Evolutionary conservation across 805 yeast genomes (phyloP), one percentile per base, ranked within the genome.

Genomic region (Candida maltosa): DNA sequence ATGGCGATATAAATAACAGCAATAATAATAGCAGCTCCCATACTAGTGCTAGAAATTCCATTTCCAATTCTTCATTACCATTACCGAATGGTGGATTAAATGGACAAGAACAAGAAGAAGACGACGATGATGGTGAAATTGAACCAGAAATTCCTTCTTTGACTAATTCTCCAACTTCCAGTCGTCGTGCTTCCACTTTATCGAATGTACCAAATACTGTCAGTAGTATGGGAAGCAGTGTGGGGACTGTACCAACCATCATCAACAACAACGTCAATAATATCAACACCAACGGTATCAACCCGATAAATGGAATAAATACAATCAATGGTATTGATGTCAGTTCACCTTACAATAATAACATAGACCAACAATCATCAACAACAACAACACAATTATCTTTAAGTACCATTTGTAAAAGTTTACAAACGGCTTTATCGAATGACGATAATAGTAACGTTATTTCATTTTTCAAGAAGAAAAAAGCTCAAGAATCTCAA

Each of bases 401-500:
- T 5, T 25, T 34, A 12, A 15, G 31, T 4, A 18, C 21, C 12
- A 34, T 34, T 23, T 34, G 33, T 4, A 19, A 16, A 8, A 28
- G 37, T 14, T 28, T 34, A 15, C 37, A 34, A 25, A 17, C 21
- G 9, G 37, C 34, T 3, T 29, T 34, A n/a, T 28, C 34, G 9
- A 16, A 34, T 11, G 34, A 34, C 23, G 28, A 34, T 7, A 38
- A 31, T 30, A 27, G 31, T 35, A 12, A 35, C 35, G n/a, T n/a
- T n/a, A n/a, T n/a, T n/a, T n/a, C n/a, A n/a, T n/a, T n/a, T n/a
- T n/a, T n/a, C n/a, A n/a, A n/a, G n/a, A n/a, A n/a, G n/a, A 27
- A 29, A 37, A 6, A 48, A 41, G 22, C 31, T 24, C 9, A 34
- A 32, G 18, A 26, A 36, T 25, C 32, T 18, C 27, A 37, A 32